phyloP scores from a whole-genome alignment of 257 asterid genomes.

The Solanum bulbocastanum region DNA sequence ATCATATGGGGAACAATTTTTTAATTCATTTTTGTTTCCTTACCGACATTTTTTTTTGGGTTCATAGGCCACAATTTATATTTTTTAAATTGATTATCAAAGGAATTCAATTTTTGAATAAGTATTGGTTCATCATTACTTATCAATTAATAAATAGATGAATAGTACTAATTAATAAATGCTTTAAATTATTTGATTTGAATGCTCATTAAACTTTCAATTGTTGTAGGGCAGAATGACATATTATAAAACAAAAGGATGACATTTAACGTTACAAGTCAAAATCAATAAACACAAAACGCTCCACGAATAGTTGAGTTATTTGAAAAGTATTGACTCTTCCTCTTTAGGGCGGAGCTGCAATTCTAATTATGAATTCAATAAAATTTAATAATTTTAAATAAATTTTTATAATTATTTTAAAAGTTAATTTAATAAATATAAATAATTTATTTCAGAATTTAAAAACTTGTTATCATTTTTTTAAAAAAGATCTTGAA shows the following conservation, averaged over 20 bases:
- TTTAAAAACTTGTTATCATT: too few relatives aligned
- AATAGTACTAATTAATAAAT: neutral
- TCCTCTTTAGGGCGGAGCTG: neutral
- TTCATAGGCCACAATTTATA: neutral
- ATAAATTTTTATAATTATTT: neutral
- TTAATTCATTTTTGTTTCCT: neutral
- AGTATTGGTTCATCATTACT: neutral
- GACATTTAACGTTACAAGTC: neutral
- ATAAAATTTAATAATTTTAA: neutral
- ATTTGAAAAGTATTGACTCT: neutral
- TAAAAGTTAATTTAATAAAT: neutral
- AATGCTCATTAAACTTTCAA: neutral
- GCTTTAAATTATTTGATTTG: neutral
- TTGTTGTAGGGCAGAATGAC: neutral
- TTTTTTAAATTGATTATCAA: neutral
- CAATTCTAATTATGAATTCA: neutral
- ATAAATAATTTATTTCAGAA: neutral
- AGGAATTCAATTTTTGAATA: neutral
- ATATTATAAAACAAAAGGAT: neutral
- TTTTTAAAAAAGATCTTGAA: fast-evolving
- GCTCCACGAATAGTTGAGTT: neutral
- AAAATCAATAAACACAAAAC: neutral
- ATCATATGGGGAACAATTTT: neutral
- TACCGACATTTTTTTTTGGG: neutral
- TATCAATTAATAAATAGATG: neutral